Conservation (phyloP, 169 alveolate species). For the Hepatocystis sp. region DNA sequence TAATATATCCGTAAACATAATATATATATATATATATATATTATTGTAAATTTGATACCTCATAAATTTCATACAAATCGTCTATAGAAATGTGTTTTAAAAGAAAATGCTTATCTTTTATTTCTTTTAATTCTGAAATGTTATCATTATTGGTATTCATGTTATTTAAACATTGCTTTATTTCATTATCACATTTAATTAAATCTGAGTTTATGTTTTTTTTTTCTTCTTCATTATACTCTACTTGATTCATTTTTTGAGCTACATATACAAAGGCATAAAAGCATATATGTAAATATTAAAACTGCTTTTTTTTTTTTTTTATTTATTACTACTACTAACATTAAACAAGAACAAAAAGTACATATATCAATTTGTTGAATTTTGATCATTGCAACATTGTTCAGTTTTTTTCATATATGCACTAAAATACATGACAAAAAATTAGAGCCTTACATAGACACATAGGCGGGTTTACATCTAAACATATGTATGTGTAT, state of each 20-base stretch:
- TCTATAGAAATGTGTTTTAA: constrained; percentile 38
- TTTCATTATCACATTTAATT: constrained; percentile 29
- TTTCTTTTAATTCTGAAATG: constrained; percentile 21
- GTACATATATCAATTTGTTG: too few relatives aligned
- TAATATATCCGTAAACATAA: too few relatives aligned
- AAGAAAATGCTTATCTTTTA: constrained; percentile 35
- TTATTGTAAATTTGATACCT: too few relatives aligned
- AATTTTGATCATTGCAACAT: too few relatives aligned
- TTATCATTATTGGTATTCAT: constrained; percentile 36
- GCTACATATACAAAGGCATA: constrained; percentile 6
- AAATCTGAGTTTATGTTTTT: constrained; percentile 24
- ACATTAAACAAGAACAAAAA: too few relatives aligned
- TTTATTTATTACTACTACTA: too few relatives aligned
- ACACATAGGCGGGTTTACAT: too few relatives aligned
- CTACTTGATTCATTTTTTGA: constrained; percentile 54
- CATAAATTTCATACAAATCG: constrained; percentile 66
- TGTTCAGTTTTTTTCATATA: too few relatives aligned
- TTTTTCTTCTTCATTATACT: constrained; percentile 46
- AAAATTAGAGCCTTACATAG: too few relatives aligned
- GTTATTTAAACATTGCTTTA: constrained; percentile 17
- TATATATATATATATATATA: too few relatives aligned
- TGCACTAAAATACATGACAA: too few relatives aligned
- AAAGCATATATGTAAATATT: not conserved
- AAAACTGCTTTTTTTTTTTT: too few relatives aligned
- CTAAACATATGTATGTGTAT: not conserved